Evolutionary conservation across 148 eudicot species (phyloP), one percentile per base, ranked within the genome.

Genomic region (Fagopyrum esculentum): DNA sequence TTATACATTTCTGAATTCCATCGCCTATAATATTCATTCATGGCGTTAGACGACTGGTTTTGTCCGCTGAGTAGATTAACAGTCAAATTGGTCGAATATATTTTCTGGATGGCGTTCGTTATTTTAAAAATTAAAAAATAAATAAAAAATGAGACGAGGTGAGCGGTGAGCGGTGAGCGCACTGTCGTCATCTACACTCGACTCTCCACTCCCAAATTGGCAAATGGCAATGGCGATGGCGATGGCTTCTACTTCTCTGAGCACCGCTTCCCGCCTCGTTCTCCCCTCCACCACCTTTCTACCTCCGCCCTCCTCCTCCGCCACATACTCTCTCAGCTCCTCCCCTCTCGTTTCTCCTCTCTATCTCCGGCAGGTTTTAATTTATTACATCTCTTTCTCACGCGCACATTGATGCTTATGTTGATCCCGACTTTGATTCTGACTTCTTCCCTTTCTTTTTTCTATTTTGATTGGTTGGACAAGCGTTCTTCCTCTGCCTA

Each of bases 261-360:
- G 77, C 29, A 54, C 76, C 82, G 77, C 82, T 48, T 56, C 79
- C 45, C 75, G 78, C 19, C 75, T 79, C 59, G 71, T 80, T 5
- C 79, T 69, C 76, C 44, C 76, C 4, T 68, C 76, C 75, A 4
- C 74, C 60, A 48, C n/a, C 68, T 5, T 22, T 49, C 78, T 30
- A n/a, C 71, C 71, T 40, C 9, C 71, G 4, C 3, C 12, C 30
- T 8, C 72, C 16, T 56, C 72, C 70, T 26, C 82, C 6, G 48
- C 82, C 71, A 46, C 75, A 4, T 74, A 81, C 55, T 80, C 68
- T 1, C 77, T 83, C 66, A 77, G 82, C 56, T 78, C 86, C 9
- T 69, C 77, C 51, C 79, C 78, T 70, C 47, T 64, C 54, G 75
- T 76, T 46, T 76, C 88, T 35, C 75, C 76, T 30, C 81, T 81